Evolutionary conservation across 23 red algal species (phyloP).

Genomic region (Cyanidium caldarium): DNA sequence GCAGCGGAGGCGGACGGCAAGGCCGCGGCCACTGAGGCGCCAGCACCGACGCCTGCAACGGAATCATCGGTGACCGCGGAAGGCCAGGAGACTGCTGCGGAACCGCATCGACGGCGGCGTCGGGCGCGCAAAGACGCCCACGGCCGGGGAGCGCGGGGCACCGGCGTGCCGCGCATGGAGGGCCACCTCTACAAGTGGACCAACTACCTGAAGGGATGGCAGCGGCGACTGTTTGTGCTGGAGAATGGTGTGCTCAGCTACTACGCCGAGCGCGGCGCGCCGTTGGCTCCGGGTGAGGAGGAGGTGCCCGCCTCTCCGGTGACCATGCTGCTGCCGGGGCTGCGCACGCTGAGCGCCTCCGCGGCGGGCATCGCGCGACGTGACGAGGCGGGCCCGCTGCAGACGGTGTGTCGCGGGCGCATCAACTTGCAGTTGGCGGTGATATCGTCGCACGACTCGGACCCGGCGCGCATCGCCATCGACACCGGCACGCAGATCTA

Average conservation of each 20-base stretch:
- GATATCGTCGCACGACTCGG: slow-evolving; percentile 55
- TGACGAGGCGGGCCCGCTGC: not conserved
- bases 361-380: not conserved
- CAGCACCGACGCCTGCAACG: not conserved
- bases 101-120: too few species aligned
- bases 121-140: too few species aligned
- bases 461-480: slow-evolving; percentile 54
- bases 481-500: slow-evolving; percentile 69
- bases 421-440: slow-evolving; percentile 70
- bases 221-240: slow-evolving; percentile 12
- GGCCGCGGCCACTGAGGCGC: not conserved
- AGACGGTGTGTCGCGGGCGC: slow-evolving; percentile 8
- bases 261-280: slow-evolving; percentile 7
- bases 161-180: not conserved
- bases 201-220: slow-evolving; percentile 28
- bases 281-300: not conserved
- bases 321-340: not conserved
- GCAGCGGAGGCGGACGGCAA: too few species aligned
- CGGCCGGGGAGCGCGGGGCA: too few species aligned
- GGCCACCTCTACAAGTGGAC: slow-evolving; percentile 23
- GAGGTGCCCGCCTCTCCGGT: not conserved
- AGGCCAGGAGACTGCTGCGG: too few species aligned
- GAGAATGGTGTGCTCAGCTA: slow-evolving; percentile 29
- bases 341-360: not conserved
- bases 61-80: not conserved